Percentiles rank a stretch among this genome's conserved stretches.
These are phyloP conservation scores for Nitzschia putrida DNA, from an alignment of 108 stramenopile genomes.

Conservation along the genomic window DNA sequence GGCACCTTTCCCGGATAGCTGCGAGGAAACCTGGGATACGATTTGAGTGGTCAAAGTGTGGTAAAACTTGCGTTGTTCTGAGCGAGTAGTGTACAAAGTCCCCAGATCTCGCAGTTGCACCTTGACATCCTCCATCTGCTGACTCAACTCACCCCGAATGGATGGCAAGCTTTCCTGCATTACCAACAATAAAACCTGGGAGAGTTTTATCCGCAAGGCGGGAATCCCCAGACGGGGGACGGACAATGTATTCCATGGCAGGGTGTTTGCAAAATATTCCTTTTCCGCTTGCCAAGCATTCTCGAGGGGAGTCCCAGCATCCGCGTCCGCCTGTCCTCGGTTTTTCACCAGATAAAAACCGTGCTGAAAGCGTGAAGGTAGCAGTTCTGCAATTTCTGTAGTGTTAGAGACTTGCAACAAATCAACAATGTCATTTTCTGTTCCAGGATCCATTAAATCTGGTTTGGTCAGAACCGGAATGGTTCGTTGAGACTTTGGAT, in stretches of 20 bases:
- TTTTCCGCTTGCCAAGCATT: slow-evolving; percentile 45
- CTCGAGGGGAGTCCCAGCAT: slow-evolving; percentile 43
- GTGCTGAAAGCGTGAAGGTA: slow-evolving; percentile 15
- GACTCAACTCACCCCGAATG: slow-evolving; percentile 44
- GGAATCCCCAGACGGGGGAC: slow-evolving; percentile 53
- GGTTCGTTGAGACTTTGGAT: slow-evolving; percentile 69
- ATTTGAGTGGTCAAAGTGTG: slow-evolving; percentile 35
- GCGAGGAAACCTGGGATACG: slow-evolving; percentile 33
- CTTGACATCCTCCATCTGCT: slow-evolving; percentile 3
- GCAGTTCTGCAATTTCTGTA: neutral
- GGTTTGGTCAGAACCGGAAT: slow-evolving; percentile 90
- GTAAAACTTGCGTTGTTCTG: slow-evolving; percentile 55
- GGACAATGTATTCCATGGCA: slow-evolving; percentile 56
- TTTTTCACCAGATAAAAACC: slow-evolving; percentile 73
- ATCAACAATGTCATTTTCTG: slow-evolving; percentile 48
- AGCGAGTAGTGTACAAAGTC: slow-evolving; percentile 27
- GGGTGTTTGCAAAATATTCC: slow-evolving; percentile 47
- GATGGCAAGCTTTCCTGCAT: slow-evolving; percentile 49
- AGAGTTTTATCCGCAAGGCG: slow-evolving; percentile 50
- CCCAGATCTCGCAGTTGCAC: slow-evolving; percentile 9
- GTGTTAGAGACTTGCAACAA: slow-evolving; percentile 22
- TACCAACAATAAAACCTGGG: slow-evolving; percentile 46
- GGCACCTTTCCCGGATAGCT: slow-evolving; percentile 49
- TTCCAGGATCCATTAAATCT: slow-evolving; percentile 80
- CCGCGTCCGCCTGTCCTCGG: slow-evolving; percentile 62